Evolutionary conservation across 1,139 yeast genomes (phyloP), one percentile per base, ranked within the genome.

Genomic region (Diutina rugosa): DNA sequence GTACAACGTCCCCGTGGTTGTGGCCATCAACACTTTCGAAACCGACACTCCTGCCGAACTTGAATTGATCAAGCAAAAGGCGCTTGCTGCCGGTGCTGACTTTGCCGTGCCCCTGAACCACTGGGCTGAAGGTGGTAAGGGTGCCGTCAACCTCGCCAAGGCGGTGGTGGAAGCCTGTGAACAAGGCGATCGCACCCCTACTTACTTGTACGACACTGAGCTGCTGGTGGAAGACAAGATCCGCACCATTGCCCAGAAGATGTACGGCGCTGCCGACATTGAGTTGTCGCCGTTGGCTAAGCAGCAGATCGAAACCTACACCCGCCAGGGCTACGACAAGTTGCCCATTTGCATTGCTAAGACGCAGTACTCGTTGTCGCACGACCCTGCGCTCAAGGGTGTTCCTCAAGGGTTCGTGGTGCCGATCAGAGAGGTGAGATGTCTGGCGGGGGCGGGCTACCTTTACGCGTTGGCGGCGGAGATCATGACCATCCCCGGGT

Each of bases 51-150:
- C 78, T 58, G 82, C 79, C 57, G 99, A 93, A 73, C 93, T 88
- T 67, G 87, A 84, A 61, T 83, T 87, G 55, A 90, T 93, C 65
- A 87, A 82, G 65, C 85, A 87, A 69, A 95, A 85, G 64, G 84
- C 98, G 14, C 68, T 90, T 64, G 83, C 82, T 70, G 96, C 96
- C n/a, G 99, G 99, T 66, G 99, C 99, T 51, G 74, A 76, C 59
- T 97, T 89, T 67, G 98, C 98, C 38, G 87, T 93, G 65, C 91
- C 89, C 48, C 87, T 97, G 51, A 89, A 89, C 79, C 99, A 93
- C 73, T 93, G 98, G 98, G 97, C 88, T 72, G 89, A 89, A 74
- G 99, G 99, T 75, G 99, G 99, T 64, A 75, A 77, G 62, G 99
- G 99, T 66, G 98, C 99, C 10, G 80, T 89, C 62, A 86, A 80